These are phyloP conservation scores for Amylostereum chailletii DNA, from an alignment of 1,284 basidiomycete species.

Conservation along the genomic window DNA sequence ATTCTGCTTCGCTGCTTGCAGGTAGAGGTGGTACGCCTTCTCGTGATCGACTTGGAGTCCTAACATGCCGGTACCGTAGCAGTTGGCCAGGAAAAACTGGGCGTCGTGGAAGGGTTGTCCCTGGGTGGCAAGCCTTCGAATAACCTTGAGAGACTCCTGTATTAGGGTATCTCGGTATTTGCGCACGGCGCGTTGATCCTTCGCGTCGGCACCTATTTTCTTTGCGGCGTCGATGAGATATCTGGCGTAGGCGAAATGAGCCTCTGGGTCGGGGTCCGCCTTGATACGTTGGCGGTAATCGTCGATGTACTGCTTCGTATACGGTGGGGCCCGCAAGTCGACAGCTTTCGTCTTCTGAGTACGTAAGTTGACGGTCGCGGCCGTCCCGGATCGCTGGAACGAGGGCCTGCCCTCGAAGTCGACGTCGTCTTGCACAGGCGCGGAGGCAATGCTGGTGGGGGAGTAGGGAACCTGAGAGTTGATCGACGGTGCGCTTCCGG, in stretches of 20 bases:
- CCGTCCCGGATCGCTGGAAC: conserved; percentile 48
- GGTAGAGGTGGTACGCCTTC: conserved; percentile 95
- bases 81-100: conserved; percentile 99
- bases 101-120: conserved; percentile 90
- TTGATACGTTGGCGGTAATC: conserved; percentile 97
- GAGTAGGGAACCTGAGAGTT: conserved; percentile 9
- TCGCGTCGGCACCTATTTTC: conserved; percentile 67
- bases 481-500: conserved; percentile 8
- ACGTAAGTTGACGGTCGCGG: conserved; percentile 49
- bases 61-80: conserved; percentile 91
- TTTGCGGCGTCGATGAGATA: conserved; percentile 99
- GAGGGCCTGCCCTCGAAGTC: conserved; percentile 52
- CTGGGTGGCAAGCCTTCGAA: conserved; percentile 87
- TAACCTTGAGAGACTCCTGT: conserved; percentile 84
- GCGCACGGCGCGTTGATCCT: conserved; percentile 73
- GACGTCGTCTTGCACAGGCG: conserved; percentile 18
- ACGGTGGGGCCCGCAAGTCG: conserved; percentile 81
- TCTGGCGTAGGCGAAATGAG: conserved; percentile 96
- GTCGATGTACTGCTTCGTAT: conserved; percentile 95
- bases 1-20: conserved; percentile 96
- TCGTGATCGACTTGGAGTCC: conserved; percentile 96
- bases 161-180: conserved; percentile 90
- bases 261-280: conserved; percentile 94
- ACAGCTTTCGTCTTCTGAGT: conserved; percentile 73
- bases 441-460: conserved; percentile 19